Percentiles rank a stretch among this genome's conserved stretches.
These are phyloP conservation scores for Uromyces viciae-fabae DNA, from an alignment of 1,284 basidiomycete genomes.

Conservation along the genomic window DNA sequence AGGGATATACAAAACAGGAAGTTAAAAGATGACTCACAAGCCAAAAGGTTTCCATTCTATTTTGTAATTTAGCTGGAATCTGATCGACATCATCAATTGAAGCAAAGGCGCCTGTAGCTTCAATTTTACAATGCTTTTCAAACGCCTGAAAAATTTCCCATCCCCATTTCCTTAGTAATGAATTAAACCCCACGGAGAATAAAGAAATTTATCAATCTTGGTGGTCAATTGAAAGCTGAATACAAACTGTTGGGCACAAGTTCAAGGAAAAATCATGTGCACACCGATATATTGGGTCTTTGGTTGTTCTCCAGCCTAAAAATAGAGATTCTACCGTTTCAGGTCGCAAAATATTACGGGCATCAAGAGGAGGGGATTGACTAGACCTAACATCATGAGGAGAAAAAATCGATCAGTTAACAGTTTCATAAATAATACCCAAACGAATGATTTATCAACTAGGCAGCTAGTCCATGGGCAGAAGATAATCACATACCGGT, in stretches of 20 bases:
- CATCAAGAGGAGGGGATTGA: slow-evolving; percentile 27
- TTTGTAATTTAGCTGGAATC: slow-evolving; percentile 65
- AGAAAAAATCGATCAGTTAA: background rate
- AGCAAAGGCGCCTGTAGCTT: slow-evolving; percentile 74
- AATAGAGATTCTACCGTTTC: slow-evolving; percentile 94
- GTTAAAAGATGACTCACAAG: slow-evolving; percentile 63
- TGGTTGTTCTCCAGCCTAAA: slow-evolving; percentile 77
- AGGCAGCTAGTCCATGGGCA: slow-evolving; percentile 7
- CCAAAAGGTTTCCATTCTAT: slow-evolving; percentile 95
- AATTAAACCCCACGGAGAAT: background rate
- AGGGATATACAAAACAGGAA: background rate
- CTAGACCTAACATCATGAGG: too few relatives aligned
- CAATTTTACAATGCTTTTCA: slow-evolving; percentile 71
- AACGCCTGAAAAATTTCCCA: slow-evolving; percentile 91
- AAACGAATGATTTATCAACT: too few relatives aligned
- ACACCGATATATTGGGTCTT: slow-evolving; percentile 70
- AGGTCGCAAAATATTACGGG: slow-evolving; percentile 61
- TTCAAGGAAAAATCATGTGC: background rate
- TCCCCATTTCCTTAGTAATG: slow-evolving; percentile 63
- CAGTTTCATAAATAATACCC: background rate
- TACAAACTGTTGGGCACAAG: background rate
- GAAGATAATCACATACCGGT: slow-evolving; percentile 52
- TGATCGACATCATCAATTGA: slow-evolving; percentile 78
- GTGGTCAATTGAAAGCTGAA: background rate
- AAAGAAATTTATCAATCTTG: slow-evolving; percentile 50